Base-by-base conservation (phyloP, 2,329 filamentous ascomycete genomes). In the Tolypocladium amazonense region DNA sequence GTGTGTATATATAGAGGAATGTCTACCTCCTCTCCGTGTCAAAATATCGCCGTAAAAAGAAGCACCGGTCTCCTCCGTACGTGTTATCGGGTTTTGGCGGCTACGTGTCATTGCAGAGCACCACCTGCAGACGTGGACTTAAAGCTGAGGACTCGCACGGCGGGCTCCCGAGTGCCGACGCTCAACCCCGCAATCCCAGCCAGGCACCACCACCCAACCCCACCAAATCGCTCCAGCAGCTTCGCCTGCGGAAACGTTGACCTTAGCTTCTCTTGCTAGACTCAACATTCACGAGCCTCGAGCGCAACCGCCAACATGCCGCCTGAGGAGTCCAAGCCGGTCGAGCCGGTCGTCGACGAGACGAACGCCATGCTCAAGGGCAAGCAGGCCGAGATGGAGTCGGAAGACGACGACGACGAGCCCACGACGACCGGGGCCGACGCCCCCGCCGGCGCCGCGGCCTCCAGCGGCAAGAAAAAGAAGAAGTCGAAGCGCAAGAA, bases 401-500 rank as follows among this genome's bases (percentile, higher is more conserved):
- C 74, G 61, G 79, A 78, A 58, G 77, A 76, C 54, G 79, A 79
- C 35, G 77, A 77, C 61, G 80, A 79, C 58, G 72, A 75, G 59
- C 73, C 73, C 59, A 70, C 73, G 30, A 71, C 72, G 33, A 71
- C 72, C 60, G 74, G 72, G 56, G 71, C 71, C 54, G 71, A 68
- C 33, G 54, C 60, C 52, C 68, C 69, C 53, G 70, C 71, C 54
- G 71, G 67, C 33, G 54, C 60, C 52, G 68, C 69, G 52, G 70
- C 70, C 38, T 41, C 59, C 18, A 54, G 47, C 54, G 80, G 79
- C 68, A 82, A 87, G 74, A 88, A 87, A 73, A 86, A 84, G 76
- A 86, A 84, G 76, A 84, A 80, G 76, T 85, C 80, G 64, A 86
- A 87, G 77, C 83, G 81, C 72, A 81, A 82, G 74, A 85, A 85